Evolutionary conservation across 1,139 yeast genomes (phyloP), one percentile per base, ranked within the genome.

Genomic region (Hemisphaericaspora lyxosophila): DNA sequence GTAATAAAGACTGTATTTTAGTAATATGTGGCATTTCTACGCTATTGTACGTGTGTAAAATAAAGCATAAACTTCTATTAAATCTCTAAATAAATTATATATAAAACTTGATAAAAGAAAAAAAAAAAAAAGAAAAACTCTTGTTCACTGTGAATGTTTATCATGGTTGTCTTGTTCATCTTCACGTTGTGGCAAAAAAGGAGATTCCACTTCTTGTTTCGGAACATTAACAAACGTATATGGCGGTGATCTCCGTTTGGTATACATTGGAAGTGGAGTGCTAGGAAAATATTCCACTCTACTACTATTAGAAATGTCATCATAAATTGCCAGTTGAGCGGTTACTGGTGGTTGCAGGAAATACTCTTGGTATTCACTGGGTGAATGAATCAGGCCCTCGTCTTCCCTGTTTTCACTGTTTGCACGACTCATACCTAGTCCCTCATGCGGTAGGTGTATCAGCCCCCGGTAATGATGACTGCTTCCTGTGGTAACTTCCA

Each of bases 401-500:
- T 9, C 19, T 26, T 26, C 30, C 15, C 11, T 7, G 8, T 26
- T n/a, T 15, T 15, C 20, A 7, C 16, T 3, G 12, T 26, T 8
- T 4, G 12, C 27, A 12, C 14, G 4, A 11, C 12, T 6, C 16
- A 25, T 14, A 25, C 16, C 14, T 4, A 5, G 27, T 25, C 27
- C 7, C 23, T 20, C 30, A 5, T 16, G 8, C 11, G 30, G 30
- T 13, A 16, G n/a, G 16, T 16, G 30, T 7, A 26, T 26, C 30
- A 26, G 30, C 5, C 30, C 30, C 3, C 30, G 4, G 11, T 26
- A 26, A 4, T 5, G 5, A 2, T 19, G 30, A n/a, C 6, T 18
- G 9, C 14, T 22, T 14, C 39, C 46, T 24, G 43, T 50, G 25
- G 40, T 45, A 6, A 43, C 37, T 32, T 38, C 35, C 3, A 33